Evolutionary conservation across 345 rosid genomes (phyloP).

Genomic region (Populus simonii): DNA sequence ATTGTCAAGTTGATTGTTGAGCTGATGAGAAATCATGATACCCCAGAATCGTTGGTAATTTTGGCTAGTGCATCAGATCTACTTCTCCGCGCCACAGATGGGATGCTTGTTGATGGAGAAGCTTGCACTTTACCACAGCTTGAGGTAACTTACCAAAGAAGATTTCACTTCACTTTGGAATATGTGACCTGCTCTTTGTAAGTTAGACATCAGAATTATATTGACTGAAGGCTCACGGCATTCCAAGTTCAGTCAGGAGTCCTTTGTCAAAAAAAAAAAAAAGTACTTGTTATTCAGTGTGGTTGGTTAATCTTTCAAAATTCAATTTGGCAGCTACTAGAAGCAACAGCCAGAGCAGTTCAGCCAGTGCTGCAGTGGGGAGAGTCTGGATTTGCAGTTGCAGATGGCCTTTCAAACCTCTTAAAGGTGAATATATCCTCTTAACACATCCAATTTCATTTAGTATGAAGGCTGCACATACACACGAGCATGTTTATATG

Average conservation of each 20-base stretch:
- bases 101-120: conserved; percentile 96
- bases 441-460: neutral
- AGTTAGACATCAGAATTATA: neutral
- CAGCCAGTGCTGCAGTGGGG: conserved; percentile 79
- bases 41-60: conserved; percentile 78
- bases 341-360: conserved; percentile 95
- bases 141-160: conserved; percentile 48
- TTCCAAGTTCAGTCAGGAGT: neutral
- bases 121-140: conserved; percentile 95
- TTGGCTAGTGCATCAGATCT: conserved; percentile 92
- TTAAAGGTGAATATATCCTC: conserved; percentile 53
- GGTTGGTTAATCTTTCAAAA: neutral
- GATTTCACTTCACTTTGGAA: neutral
- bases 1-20: conserved; percentile 83
- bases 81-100: conserved; percentile 94
- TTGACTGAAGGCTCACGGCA: neutral
- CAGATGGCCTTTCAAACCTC: conserved; percentile 84
- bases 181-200: neutral
- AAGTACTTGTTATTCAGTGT: neutral
- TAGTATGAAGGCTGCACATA: neutral
- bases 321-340: conserved; percentile 61
- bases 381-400: conserved; percentile 80
- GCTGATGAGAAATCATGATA: conserved; percentile 88
- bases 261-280: neutral
- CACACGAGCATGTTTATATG: neutral